Percentiles rank a stretch among this genome's conserved stretches.
phyloP scores from a whole-genome alignment of 176 grass and related monocot genomes.

The Bothriochloa decipiens region DNA sequence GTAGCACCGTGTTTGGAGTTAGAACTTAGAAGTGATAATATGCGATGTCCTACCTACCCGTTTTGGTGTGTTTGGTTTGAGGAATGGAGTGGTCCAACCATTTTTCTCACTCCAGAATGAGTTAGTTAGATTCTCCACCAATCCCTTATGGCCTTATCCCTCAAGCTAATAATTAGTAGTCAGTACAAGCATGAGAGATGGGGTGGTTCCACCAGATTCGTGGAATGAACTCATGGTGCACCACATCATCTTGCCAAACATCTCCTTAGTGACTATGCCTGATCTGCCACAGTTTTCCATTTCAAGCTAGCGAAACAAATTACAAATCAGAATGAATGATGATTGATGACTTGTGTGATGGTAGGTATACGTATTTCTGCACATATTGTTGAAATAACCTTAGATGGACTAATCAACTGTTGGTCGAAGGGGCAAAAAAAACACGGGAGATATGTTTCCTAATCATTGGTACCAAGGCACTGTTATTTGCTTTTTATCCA shows the following conservation, averaged over 20 bases:
- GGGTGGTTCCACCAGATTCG: background rate
- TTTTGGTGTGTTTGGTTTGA: background rate
- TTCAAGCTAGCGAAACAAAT: background rate
- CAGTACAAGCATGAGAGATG: background rate
- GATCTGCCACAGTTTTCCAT: background rate
- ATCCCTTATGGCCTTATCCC: too few species aligned
- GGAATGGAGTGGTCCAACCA: background rate
- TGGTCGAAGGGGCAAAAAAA: background rate
- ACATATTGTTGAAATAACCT: background rate
- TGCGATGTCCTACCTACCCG: background rate
- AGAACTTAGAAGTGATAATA: background rate
- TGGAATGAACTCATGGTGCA: background rate
- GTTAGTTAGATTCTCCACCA: too few species aligned
- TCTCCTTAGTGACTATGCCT: background rate
- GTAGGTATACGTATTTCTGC: background rate
- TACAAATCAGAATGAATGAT: background rate
- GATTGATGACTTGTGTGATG: background rate
- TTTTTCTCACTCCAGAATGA: too few species aligned
- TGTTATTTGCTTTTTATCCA: background rate
- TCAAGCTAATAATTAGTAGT: too few species aligned
- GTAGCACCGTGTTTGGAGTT: background rate
- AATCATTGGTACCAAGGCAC: background rate
- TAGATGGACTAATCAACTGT: background rate
- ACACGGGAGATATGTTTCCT: background rate
- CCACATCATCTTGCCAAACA: background rate